Percentiles rank a stretch among this genome's conserved stretches.
Conservation (phyloP, 208 protist species). For the Leishmania major region DNA sequence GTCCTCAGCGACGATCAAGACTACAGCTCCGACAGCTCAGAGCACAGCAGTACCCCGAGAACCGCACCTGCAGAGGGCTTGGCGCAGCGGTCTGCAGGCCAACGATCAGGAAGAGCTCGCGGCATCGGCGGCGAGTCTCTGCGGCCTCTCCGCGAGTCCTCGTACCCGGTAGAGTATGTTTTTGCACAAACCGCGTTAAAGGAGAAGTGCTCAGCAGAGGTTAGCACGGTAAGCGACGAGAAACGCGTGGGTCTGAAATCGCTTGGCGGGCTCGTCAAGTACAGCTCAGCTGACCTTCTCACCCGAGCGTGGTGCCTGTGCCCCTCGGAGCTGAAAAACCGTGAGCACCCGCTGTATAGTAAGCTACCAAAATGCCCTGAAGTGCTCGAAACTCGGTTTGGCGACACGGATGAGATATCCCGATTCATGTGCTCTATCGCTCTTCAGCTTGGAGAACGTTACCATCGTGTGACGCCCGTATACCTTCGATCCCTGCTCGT, state of each 20-base stretch:
- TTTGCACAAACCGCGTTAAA: slow-evolving; percentile 17
- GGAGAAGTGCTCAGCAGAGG: slow-evolving; percentile 13
- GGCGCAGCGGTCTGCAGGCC: slow-evolving; percentile 12
- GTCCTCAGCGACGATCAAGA: slow-evolving; percentile 29
- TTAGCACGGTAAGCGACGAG: slow-evolving; percentile 23
- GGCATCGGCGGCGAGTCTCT: slow-evolving; percentile 11
- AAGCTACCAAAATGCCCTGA: slow-evolving; percentile 42
- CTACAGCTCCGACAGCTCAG: slow-evolving; percentile 41
- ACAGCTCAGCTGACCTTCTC: slow-evolving; percentile 33
- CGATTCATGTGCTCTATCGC: slow-evolving; percentile 40
- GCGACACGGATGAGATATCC: slow-evolving; percentile 32
- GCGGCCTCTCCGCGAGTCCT: slow-evolving; percentile 24
- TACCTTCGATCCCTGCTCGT: slow-evolving; percentile 39
- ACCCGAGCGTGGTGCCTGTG: slow-evolving; percentile 35
- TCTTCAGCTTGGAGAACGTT: slow-evolving; percentile 34
- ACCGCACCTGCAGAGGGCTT: not conserved
- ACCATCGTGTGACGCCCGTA: slow-evolving; percentile 31
- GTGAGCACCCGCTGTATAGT: slow-evolving; percentile 27
- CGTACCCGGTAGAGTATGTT: slow-evolving; percentile 34
- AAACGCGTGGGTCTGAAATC: slow-evolving; percentile 34
- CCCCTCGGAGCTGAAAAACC: slow-evolving; percentile 26
- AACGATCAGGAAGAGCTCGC: slow-evolving; percentile 9
- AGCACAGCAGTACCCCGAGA: slow-evolving; percentile 6
- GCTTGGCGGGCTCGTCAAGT: slow-evolving; percentile 36
- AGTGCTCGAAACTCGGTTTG: slow-evolving; percentile 36